Evolutionary conservation across 1,284 basidiomycete genomes (phyloP), one percentile per base, ranked within the genome.

Genomic region (Malassezia nana): DNA sequence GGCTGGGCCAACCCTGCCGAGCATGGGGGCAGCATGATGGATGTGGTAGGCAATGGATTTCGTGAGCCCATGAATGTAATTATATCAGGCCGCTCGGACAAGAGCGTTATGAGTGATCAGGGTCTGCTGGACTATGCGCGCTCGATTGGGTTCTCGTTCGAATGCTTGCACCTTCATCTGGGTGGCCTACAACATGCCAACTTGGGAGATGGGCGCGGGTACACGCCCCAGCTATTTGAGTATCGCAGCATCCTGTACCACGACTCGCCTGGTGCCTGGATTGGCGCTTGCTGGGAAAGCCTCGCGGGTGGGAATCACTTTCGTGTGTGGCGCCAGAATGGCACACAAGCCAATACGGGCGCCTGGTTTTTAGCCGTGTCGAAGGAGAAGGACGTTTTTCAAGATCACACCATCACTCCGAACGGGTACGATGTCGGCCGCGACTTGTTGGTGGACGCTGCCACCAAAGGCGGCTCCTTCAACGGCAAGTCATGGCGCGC

Each of bases 1-100:
- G 60, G 68, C 1, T 72, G 69, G 69, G 41, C 60, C 30, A 57
- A 64, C 24, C 69, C 69, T 2, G 51, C 58, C 7, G 44, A 45
- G 18, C 39, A 62, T 12, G 58, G 58, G 9, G 69, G 69, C 1
- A 65, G 62, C 32, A 69, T 69, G 67, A 58, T 72, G 38, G 69
- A 72, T 44, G 46, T 22, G 77, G 81, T 50, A 69, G 77, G 30
- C 84, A 88, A 16, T 83, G 86, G 87, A 7, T 81, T 86, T 50
- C 86, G 87, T 35, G 91, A 95, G 76, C 91, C 90, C 3, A 76
- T 95, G 52, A 95, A 96, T 64, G 79, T 81, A 51, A 88, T 95
- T 68, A 77, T 95, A 28, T 84, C 86, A n/a, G 85, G 80, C 22
- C 78, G 83, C 40, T 92, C 89, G 1, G 86, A 90, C 65, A 62